Conservation (phyloP, 768 basidiomycete genomes). For the Polyporus arcularius region DNA sequence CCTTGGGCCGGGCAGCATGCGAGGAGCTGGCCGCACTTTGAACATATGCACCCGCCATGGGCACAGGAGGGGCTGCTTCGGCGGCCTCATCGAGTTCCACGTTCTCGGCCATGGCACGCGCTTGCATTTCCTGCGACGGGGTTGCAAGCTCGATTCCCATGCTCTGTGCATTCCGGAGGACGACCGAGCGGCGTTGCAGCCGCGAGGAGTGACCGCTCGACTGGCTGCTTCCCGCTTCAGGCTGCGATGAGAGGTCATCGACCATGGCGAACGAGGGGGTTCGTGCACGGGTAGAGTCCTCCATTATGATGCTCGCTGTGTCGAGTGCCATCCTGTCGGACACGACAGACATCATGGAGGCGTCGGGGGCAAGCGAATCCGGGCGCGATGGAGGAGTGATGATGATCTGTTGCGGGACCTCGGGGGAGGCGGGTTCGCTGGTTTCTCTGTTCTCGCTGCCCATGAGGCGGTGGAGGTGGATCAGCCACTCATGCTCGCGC, state of each 20-base stretch:
- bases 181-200: constrained; percentile 17
- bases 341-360: constrained; percentile 4
- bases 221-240: neutral
- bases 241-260: neutral
- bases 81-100: neutral
- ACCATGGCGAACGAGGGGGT: neutral
- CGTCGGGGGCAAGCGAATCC: neutral
- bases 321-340: neutral
- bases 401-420: neutral
- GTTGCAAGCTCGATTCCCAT: neutral
- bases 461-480: too few species aligned
- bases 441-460: neutral
- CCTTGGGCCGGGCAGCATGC: neutral
- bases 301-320: neutral
- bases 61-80: neutral
- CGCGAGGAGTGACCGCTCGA: neutral
- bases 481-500: constrained; percentile 76
- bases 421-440: neutral
- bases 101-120: neutral
- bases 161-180: neutral
- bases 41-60: neutral
- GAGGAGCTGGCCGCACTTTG: too few species aligned
- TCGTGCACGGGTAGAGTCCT: neutral
- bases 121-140: constrained; percentile 36
- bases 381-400: neutral